Conservation (phyloP, 176 grass and related monocot genomes). For the Phragmites australis region DNA sequence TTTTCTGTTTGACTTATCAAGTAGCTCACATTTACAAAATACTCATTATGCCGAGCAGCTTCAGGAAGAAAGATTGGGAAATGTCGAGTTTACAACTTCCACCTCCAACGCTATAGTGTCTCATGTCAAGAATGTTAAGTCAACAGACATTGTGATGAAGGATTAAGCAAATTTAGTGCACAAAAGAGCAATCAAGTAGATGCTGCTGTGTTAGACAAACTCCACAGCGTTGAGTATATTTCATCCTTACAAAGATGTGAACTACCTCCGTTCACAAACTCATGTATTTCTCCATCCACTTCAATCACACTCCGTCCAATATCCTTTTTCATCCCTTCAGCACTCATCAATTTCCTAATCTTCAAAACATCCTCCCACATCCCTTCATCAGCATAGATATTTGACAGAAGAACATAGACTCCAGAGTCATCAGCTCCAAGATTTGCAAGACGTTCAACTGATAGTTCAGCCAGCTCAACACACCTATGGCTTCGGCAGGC, state of each 20-base stretch:
- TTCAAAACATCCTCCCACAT: constrained; percentile 67
- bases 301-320: constrained; percentile 63
- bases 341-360: constrained; percentile 57
- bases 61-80: too few relatives aligned
- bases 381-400: constrained; percentile 70
- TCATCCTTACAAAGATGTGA: constrained; percentile 48
- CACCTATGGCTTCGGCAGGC: constrained; percentile 63
- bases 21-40: too few relatives aligned
- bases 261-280: constrained; percentile 60
- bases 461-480: constrained; percentile 56
- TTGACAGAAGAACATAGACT: constrained; percentile 70
- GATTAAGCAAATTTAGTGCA: not conserved
- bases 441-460: constrained; percentile 51
- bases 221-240: constrained; percentile 49
- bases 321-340: constrained; percentile 60
- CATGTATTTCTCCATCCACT: constrained; percentile 57
- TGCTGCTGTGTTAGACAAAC: constrained; percentile 42
- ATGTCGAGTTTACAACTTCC: too few relatives aligned
- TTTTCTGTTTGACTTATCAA: too few relatives aligned
- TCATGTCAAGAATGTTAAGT: constrained; percentile 22
- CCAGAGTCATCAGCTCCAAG: constrained; percentile 66
- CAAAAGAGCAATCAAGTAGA: constrained; percentile 23
- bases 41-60: too few relatives aligned
- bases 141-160: not conserved
- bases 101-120: not conserved